Conservation (phyloP, 768 basidiomycete genomes). For the Boletus pseudopeckii region DNA sequence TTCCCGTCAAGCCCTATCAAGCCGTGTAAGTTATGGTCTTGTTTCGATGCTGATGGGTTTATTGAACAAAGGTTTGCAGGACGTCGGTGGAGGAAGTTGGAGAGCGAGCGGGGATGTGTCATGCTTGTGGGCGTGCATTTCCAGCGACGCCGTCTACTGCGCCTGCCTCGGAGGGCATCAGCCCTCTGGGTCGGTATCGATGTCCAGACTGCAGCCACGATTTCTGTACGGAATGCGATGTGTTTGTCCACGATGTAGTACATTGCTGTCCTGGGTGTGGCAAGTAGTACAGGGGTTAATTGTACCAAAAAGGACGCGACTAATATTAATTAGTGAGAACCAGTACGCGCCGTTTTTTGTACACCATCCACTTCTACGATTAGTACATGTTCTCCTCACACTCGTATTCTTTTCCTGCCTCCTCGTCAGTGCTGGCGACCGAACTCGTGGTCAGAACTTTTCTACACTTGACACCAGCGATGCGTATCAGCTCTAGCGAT, state of each 20-base stretch:
- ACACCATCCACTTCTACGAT: neutral
- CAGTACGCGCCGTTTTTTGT: neutral
- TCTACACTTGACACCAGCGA: constrained; percentile 66
- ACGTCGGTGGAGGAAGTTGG: constrained; percentile 38
- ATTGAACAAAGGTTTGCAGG: constrained; percentile 27
- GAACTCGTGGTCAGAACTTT: constrained; percentile 47
- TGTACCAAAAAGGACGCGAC: neutral
- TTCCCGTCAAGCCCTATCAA: constrained; percentile 85
- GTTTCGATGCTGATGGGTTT: neutral
- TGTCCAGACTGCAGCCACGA: constrained; percentile 84
- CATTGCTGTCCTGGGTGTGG: constrained; percentile 93
- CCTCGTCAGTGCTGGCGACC: constrained; percentile 45
- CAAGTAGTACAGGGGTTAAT: constrained; percentile 33
- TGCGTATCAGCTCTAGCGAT: constrained; percentile 81
- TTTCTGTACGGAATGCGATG: constrained; percentile 95
- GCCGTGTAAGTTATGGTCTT: constrained; percentile 62
- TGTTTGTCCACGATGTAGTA: constrained; percentile 92
- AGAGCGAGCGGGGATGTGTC: constrained; percentile 48
- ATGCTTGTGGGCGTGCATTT: constrained; percentile 77
- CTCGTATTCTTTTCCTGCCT: constrained; percentile 46
- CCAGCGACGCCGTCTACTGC: constrained; percentile 39
- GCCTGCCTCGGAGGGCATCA: constrained; percentile 61
- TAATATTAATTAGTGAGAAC: neutral
- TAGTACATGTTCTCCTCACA: constrained; percentile 5
- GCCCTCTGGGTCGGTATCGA: constrained; percentile 81